Evolutionary conservation across 352 stramenopile species (phyloP).

Genomic region (Thraustotheca clavata): DNA sequence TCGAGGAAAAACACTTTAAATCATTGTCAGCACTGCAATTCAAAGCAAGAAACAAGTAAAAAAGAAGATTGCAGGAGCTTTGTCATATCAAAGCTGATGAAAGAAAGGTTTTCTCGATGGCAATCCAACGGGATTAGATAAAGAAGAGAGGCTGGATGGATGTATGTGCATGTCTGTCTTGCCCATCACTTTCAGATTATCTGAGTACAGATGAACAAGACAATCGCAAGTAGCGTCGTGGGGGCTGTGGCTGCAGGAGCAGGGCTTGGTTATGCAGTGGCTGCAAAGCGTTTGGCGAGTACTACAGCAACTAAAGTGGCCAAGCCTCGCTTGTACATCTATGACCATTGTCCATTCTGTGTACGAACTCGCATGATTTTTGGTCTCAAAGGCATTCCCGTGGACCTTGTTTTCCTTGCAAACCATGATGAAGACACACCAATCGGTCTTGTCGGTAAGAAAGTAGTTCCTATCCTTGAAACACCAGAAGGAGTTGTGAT

Average conservation of each 20-base stretch:
- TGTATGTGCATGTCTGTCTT: no score
- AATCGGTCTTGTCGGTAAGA: slow-evolving; percentile 20
- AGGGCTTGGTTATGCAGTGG: slow-evolving; percentile 1
- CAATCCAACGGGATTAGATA: no score
- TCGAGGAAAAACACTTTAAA: no score
- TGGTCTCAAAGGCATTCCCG: slow-evolving; percentile 31
- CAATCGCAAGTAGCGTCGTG: not conserved
- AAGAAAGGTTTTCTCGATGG: no score
- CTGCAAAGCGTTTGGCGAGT: slow-evolving; percentile 8
- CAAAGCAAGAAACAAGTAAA: no score
- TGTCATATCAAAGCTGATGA: no score
- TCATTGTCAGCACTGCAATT: no score
- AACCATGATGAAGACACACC: slow-evolving; percentile 47
- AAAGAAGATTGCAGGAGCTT: no score
- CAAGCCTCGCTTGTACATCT: slow-evolving; percentile 37
- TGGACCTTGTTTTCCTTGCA: slow-evolving; percentile 25
- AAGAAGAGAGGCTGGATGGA: no score
- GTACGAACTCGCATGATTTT: slow-evolving; percentile 43
- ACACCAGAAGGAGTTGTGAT: slow-evolving; percentile 34
- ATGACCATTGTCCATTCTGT: slow-evolving; percentile 51
- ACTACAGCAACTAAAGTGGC: not conserved
- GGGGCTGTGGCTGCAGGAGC: not conserved
- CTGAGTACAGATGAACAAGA: slow-evolving; percentile 1
- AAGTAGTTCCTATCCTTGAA: slow-evolving; percentile 36
- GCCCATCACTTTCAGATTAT: no score